Evolutionary conservation across 2,329 filamentous ascomycete genomes (phyloP), one percentile per base, ranked within the genome.

Genomic region (Dothideomycetes sp.): DNA sequence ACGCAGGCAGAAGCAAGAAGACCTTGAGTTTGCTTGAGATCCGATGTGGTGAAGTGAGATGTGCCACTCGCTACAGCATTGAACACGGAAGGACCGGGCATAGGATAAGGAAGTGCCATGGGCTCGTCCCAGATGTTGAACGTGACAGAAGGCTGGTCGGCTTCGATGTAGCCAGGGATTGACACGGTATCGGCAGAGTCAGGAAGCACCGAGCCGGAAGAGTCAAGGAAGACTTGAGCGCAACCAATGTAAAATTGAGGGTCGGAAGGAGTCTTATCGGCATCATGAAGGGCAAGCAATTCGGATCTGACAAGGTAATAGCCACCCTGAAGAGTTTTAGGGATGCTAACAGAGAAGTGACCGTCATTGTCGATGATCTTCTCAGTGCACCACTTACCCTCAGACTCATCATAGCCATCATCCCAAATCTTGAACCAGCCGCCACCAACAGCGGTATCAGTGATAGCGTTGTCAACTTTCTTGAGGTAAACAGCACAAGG

Each of bases 401-500:
- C 64, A 4, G 55, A 49, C 4, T 61, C 55, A 49, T 82, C 68
- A 59, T 81, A 84, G 34, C 78, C 79, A 37, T 79, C 70, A 42
- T 83, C 72, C 66, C 72, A 84, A 54, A 87, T 73, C 68, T 86
- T 86, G 69, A 87, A 83, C 83, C 82, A 88, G 30, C 81, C 81
- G 37, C 67, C 62, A 4, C 81, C 81, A 17, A 69, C 62, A 48
- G 55, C 63, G 17, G 45, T 42, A 36, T 75, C 75, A 10, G 71
- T 57, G 37, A 59, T 61, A 43, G 78, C 75, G 42, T 76, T 68
- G 47, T 65, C 59, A 2, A 85, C 72, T 51, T 75, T 74, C 64
- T 86, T 86, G 62, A 84, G 65, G 59, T 86, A 87, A 17, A 86
- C 72, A 19, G 80, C 72, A 52, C 81, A 84, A 36, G 82, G 79